Evolutionary conservation across 2,329 filamentous ascomycete species (phyloP).

Genomic region (Xylaria multiplex): DNA sequence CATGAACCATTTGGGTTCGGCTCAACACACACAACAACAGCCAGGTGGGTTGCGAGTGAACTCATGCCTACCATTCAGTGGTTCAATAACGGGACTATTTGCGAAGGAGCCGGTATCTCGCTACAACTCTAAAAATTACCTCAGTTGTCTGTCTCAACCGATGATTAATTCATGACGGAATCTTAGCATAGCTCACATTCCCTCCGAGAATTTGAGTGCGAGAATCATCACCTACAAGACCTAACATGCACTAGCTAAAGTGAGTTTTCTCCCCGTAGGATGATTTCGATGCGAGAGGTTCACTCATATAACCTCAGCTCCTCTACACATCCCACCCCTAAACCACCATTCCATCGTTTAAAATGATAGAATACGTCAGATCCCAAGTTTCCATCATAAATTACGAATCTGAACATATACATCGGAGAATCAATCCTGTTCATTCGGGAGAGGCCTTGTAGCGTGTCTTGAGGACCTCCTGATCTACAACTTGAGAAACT

Average conservation of each 20-base stretch:
- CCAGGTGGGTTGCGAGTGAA: conserved; percentile 66
- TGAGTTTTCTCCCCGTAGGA: neutral
- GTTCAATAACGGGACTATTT: conserved; percentile 62
- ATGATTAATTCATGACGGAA: neutral
- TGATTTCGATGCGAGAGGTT: conserved; percentile 6
- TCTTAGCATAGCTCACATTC: neutral
- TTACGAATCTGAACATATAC: conserved; percentile 34
- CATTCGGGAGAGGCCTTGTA: conserved; percentile 27
- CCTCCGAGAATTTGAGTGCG: neutral
- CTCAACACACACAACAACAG: conserved; percentile 67
- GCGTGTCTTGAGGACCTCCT: conserved; percentile 36
- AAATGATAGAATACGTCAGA: conserved; percentile 19
- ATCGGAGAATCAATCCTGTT: conserved; percentile 22
- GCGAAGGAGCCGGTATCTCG: conserved; percentile 46
- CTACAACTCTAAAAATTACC: conserved; percentile 20
- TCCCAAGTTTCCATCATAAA: conserved; percentile 35
- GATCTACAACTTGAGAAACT: conserved; percentile 49
- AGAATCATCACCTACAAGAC: conserved; percentile 6
- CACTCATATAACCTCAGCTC: conserved; percentile 38
- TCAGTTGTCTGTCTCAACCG: neutral
- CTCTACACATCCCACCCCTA: conserved; percentile 34
- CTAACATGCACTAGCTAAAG: conserved; percentile 19
- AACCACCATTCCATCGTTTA: conserved; percentile 36
- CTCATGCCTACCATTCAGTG: conserved; percentile 61
- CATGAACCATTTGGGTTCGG: conserved; percentile 66